These are phyloP conservation scores for Fusarium tricinctum DNA, from an alignment of 2,329 filamentous ascomycete genomes.

Conservation along the genomic window DNA sequence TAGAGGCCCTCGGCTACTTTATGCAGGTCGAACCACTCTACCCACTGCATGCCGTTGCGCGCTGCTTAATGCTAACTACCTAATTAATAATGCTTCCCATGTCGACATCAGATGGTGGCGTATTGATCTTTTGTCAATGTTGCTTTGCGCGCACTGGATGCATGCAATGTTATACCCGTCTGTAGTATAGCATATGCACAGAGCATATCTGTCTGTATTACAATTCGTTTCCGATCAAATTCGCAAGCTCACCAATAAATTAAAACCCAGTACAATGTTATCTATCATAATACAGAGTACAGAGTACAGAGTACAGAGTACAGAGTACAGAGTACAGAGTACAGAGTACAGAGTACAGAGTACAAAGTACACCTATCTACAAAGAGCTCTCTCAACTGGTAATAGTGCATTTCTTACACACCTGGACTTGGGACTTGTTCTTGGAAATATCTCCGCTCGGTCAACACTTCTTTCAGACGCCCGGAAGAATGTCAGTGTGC, in stretches of 20 bases:
- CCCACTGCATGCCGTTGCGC: conserved; percentile 43
- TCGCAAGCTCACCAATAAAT: too few relatives aligned
- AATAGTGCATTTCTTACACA: conserved; percentile 17
- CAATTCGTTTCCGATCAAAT: too few relatives aligned
- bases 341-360: too few relatives aligned
- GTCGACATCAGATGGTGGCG: conserved; percentile 46
- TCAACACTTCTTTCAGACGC: conserved; percentile 32
- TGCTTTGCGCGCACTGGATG: not conserved
- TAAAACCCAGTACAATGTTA: conserved; percentile 10
- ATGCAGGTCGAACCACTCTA: conserved; percentile 55
- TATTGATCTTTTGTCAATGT: conserved; percentile 23
- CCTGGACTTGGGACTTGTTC: conserved; percentile 24
- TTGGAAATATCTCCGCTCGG: conserved; percentile 38
- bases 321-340: too few relatives aligned
- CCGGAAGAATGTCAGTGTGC: conserved; percentile 21
- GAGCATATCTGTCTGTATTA: too few relatives aligned
- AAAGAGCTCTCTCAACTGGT: not conserved
- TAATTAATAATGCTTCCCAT: too few relatives aligned
- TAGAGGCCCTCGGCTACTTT: conserved; percentile 54
- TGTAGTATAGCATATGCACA: too few relatives aligned
- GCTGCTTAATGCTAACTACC: conserved; percentile 9
- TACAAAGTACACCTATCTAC: not conserved
- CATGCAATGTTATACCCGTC: not conserved
- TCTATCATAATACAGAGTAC: conserved; percentile 9
- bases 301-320: too few relatives aligned